Percentiles rank a stretch among this genome's conserved stretches.
phyloP scores from a whole-genome alignment of 2,329 filamentous ascomycete species.

The Periconia digitata region DNA sequence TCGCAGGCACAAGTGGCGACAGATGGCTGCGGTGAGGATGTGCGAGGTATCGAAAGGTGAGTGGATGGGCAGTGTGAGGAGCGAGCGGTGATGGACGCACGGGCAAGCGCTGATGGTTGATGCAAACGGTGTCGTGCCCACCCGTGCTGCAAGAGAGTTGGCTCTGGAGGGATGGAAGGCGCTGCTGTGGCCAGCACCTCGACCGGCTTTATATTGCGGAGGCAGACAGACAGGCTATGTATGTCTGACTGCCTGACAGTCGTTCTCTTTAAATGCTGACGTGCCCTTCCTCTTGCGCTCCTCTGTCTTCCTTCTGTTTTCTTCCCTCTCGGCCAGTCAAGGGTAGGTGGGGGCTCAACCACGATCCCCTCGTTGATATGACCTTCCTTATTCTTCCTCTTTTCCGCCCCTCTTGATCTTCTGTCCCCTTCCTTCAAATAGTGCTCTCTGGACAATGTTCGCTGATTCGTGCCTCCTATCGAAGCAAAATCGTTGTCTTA shows the following conservation, averaged over 20 bases:
- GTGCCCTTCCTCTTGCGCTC: background rate
- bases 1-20: background rate
- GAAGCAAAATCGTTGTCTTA: too few species aligned
- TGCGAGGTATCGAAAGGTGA: background rate
- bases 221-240: background rate
- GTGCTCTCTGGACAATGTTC: too few species aligned
- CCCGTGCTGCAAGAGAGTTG: too few species aligned
- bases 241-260: constrained; percentile 6
- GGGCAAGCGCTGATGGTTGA: background rate
- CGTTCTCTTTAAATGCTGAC: background rate
- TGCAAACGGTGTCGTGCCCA: background rate
- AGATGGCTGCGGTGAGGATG: background rate
- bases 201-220: too few species aligned
- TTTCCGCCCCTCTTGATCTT: background rate
- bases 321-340: background rate
- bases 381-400: background rate
- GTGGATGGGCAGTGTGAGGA: background rate
- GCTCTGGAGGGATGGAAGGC: too few species aligned
- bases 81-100: background rate
- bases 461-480: too few species aligned
- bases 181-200: too few species aligned
- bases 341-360: background rate
- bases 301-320: constrained; percentile 8
- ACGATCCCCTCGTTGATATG: constrained; percentile 3
- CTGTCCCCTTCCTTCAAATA: background rate